phyloP scores from a whole-genome alignment of 2,329 filamentous ascomycete species.

The Seiridium unicorne region DNA sequence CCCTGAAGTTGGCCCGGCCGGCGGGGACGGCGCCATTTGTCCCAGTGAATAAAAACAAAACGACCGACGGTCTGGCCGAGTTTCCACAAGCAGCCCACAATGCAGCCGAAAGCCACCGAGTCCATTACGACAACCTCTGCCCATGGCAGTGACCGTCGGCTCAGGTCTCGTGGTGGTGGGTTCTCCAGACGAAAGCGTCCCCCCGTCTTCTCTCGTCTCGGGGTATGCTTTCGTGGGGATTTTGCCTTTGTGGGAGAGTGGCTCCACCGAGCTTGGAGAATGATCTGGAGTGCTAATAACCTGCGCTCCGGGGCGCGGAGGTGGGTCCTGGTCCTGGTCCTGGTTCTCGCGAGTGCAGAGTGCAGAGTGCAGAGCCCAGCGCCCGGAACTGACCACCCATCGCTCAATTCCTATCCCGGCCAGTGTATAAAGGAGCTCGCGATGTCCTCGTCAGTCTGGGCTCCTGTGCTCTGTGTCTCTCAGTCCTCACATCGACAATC shows the following conservation, averaged over 20 bases:
- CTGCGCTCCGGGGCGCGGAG: not conserved
- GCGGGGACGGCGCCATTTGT: constrained; percentile 2
- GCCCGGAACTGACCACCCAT: not conserved
- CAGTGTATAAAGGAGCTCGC: constrained; percentile 1
- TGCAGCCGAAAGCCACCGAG: constrained; percentile 7
- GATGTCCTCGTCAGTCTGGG: not conserved
- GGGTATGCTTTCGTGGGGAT: constrained; percentile 2
- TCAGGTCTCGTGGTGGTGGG: not conserved
- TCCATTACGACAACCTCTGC: constrained; percentile 6
- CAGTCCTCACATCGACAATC: constrained; percentile 1
- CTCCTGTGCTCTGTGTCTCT: not conserved
- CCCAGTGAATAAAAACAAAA: not conserved
- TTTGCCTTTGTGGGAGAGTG: constrained; percentile 6
- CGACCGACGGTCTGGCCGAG: constrained; percentile 1
- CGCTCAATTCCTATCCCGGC: not conserved
- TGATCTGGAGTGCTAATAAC: not conserved
- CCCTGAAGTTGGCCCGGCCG: not conserved
- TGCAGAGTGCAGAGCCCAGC: not conserved
- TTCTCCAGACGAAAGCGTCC: not conserved
- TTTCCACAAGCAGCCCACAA: constrained; percentile 6
- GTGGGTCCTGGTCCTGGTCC: not conserved
- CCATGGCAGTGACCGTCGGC: not conserved
- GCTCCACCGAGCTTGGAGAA: not conserved
- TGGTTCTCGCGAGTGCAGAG: not conserved
- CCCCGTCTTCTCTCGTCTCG: constrained; percentile 4